These are phyloP conservation scores for Penicillium sp. DNA, from an alignment of 2,329 filamentous ascomycete species.

Conservation along the genomic window DNA sequence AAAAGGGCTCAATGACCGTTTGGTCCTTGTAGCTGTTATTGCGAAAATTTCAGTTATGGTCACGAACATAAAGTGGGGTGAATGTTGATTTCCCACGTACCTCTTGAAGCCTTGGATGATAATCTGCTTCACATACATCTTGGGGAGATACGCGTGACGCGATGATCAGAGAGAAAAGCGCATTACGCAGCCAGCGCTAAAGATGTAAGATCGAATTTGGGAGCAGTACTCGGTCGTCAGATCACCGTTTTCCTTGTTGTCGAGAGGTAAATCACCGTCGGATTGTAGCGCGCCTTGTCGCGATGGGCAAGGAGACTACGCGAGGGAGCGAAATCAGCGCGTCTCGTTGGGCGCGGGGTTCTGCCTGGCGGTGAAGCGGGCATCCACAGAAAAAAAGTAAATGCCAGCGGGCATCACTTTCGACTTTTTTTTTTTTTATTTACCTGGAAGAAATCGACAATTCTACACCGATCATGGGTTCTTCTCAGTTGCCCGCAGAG, in stretches of 20 bases:
- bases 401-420: conserved; percentile 30
- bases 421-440: conserved; percentile 23
- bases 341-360: conserved; percentile 42
- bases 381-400: conserved; percentile 37
- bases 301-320: conserved; percentile 23
- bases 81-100: conserved; percentile 55
- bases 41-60: neutral
- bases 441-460: neutral
- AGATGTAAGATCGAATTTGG: conserved; percentile 6
- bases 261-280: conserved; percentile 8
- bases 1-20: conserved; percentile 97
- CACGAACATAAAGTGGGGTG: neutral
- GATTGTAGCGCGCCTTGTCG: conserved; percentile 19
- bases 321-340: conserved; percentile 35
- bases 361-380: conserved; percentile 43
- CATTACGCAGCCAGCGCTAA: conserved; percentile 38
- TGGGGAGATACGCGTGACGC: conserved; percentile 44
- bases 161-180: conserved; percentile 35
- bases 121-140: conserved; percentile 99
- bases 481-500: conserved; percentile 29
- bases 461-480: conserved; percentile 33
- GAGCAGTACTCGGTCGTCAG: neutral
- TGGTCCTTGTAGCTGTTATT: conserved; percentile 92
- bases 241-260: conserved; percentile 10
- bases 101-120: conserved; percentile 99